phyloP scores from a whole-genome alignment of 805 yeast species.

The Metschnikowia lachancei region DNA sequence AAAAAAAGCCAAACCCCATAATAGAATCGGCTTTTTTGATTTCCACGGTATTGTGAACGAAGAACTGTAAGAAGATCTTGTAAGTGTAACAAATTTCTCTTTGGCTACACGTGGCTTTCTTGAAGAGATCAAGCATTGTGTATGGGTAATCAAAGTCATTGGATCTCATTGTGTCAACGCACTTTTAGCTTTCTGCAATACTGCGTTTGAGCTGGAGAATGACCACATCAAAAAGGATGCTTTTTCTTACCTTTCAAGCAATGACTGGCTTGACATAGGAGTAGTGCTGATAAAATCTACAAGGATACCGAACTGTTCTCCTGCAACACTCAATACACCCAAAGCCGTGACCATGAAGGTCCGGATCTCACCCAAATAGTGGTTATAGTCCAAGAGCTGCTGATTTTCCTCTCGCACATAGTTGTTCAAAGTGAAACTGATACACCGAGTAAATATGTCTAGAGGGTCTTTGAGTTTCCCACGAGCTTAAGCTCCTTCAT shows the following conservation, averaged over 20 bases:
- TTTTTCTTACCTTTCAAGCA: neutral
- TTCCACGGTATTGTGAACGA: neutral
- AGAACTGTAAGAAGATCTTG: neutral
- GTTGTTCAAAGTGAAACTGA: neutral
- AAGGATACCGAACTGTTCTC: neutral
- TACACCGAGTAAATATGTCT: neutral
- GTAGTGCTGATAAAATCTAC: neutral
- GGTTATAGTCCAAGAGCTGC: neutral
- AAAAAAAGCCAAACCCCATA: neutral
- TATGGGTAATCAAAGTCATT: neutral
- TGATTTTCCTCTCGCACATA: neutral
- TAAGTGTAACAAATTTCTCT: neutral
- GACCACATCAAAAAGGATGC: neutral
- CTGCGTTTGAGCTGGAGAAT: neutral
- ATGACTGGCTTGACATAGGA: neutral
- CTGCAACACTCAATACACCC: neutral
- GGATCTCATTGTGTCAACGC: neutral
- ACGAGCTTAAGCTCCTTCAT: slow-evolving; percentile 1
- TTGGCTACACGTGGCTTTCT: neutral
- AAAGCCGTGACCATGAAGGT: neutral
- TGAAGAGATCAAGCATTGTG: neutral
- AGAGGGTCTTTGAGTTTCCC: neutral
- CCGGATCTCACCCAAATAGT: neutral
- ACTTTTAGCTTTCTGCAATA: no score
- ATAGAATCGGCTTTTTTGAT: neutral